These are phyloP conservation scores for Neurospora sp. DNA, from an alignment of 495 filamentous ascomycete species.

Conservation along the genomic window DNA sequence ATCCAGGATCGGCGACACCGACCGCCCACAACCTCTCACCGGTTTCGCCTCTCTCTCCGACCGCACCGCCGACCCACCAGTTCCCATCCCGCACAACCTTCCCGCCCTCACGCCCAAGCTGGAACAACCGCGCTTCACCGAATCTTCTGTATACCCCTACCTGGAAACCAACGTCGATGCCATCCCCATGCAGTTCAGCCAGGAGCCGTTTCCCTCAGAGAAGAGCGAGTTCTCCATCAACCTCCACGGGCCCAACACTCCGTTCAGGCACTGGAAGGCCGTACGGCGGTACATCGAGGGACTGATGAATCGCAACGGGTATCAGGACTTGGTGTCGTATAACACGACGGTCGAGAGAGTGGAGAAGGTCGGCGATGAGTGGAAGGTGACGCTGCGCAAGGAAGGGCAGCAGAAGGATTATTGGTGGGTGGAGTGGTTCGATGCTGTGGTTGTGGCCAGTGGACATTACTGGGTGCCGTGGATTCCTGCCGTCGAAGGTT, in stretches of 20 bases:
- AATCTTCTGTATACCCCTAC: slow-evolving; percentile 35
- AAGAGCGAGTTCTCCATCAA: slow-evolving; percentile 16
- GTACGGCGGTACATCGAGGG: slow-evolving; percentile 24
- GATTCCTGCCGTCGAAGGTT: slow-evolving; percentile 51
- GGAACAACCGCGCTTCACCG: slow-evolving; percentile 37
- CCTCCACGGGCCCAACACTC: slow-evolving; percentile 22
- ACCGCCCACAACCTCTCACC: slow-evolving; percentile 20
- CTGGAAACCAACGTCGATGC: slow-evolving; percentile 34
- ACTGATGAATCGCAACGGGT: slow-evolving; percentile 23
- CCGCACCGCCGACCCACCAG: slow-evolving; percentile 38
- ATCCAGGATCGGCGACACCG: slow-evolving; percentile 33
- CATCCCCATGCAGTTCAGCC: slow-evolving; percentile 28
- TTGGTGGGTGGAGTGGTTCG: slow-evolving; percentile 41
- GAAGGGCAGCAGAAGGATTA: slow-evolving; percentile 21
- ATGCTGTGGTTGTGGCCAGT: slow-evolving; percentile 63
- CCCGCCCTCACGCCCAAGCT: slow-evolving; percentile 36
- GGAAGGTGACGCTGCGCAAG: slow-evolving; percentile 27
- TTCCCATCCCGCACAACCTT: slow-evolving; percentile 35
- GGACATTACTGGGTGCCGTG: slow-evolving; percentile 64
- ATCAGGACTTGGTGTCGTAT: slow-evolving; percentile 25
- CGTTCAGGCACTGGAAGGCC: slow-evolving; percentile 28
- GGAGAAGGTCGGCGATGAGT: slow-evolving; percentile 24
- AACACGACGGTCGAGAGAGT: slow-evolving; percentile 30
- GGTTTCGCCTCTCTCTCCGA: slow-evolving; percentile 33
- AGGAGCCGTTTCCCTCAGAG: slow-evolving; percentile 30